Conservation (phyloP, 768 basidiomycete species). For the Mycena capillaripes region DNA sequence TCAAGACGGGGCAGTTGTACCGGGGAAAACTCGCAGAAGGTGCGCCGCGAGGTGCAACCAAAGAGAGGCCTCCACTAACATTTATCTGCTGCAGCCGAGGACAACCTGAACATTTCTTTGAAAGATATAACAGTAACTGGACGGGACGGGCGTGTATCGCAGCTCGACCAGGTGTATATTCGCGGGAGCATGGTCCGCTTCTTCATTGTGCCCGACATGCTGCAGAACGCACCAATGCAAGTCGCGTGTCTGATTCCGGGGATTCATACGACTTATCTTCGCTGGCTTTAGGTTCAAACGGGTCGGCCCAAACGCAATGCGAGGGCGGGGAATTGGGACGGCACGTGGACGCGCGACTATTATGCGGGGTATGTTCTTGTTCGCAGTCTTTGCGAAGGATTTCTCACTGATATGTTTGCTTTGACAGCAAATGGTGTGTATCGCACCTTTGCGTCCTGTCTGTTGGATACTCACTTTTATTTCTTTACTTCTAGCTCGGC, state of each 20-base stretch:
- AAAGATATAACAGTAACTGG: slow-evolving; percentile 98
- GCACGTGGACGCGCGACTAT: slow-evolving; percentile 99
- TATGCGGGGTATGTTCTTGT: slow-evolving; percentile 84
- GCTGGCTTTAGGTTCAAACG: slow-evolving; percentile 90
- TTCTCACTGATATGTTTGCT: slow-evolving; percentile 38
- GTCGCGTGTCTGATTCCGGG: slow-evolving; percentile 46
- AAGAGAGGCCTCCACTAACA: not conserved
- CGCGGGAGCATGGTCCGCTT: slow-evolving; percentile 98
- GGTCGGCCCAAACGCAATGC: slow-evolving; percentile 98
- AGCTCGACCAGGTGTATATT: slow-evolving; percentile 99
- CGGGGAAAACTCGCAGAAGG: slow-evolving; percentile 98
- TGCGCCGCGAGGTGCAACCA: slow-evolving; percentile 50
- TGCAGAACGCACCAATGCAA: slow-evolving; percentile 99
- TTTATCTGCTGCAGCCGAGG: slow-evolving; percentile 80
- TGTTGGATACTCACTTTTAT: slow-evolving; percentile 33
- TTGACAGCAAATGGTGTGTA: slow-evolving; percentile 82
- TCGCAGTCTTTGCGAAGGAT: slow-evolving; percentile 13
- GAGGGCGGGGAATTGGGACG: slow-evolving; percentile 98
- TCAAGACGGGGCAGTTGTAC: slow-evolving; percentile 98
- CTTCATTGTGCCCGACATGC: slow-evolving; percentile 99
- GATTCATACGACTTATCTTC: slow-evolving; percentile 18
- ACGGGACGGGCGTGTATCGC: slow-evolving; percentile 97
- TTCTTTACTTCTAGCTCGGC: slow-evolving; percentile 81
- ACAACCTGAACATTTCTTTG: slow-evolving; percentile 96
- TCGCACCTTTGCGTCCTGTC: not conserved